These are phyloP conservation scores for Xylariales sp. DNA, from an alignment of 2,329 filamentous ascomycete species.

Conservation along the genomic window DNA sequence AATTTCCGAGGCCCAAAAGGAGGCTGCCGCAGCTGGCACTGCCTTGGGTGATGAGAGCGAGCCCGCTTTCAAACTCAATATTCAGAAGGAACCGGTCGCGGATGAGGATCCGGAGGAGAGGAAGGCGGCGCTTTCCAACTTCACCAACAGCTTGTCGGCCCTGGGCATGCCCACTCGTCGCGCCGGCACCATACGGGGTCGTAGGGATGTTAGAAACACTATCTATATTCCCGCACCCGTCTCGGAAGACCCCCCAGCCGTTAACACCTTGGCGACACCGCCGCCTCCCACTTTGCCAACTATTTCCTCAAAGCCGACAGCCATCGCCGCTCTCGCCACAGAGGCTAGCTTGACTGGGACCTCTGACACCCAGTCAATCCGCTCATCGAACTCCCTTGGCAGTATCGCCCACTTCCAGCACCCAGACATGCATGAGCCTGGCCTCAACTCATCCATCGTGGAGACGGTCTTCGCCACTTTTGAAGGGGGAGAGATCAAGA, in stretches of 20 bases:
- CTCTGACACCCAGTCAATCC: constrained; percentile 87
- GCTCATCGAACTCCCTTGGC: constrained; percentile 78
- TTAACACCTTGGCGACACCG: constrained; percentile 27
- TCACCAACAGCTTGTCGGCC: constrained; percentile 67
- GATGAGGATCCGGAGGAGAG: constrained; percentile 74
- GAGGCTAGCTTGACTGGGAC: constrained; percentile 53
- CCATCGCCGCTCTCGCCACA: constrained; percentile 54
- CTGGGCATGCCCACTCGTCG: constrained; percentile 63
- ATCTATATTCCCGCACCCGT: constrained; percentile 64
- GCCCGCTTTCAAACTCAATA: constrained; percentile 75
- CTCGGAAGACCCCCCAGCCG: constrained; percentile 21
- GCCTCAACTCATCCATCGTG: constrained; percentile 83
- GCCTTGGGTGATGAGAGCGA: constrained; percentile 51
- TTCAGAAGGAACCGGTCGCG: constrained; percentile 71
- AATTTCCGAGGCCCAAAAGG: constrained; percentile 69
- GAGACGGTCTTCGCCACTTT: constrained; percentile 88
- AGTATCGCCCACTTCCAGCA: constrained; percentile 69
- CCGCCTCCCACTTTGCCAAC: constrained; percentile 32
- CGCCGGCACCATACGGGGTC: constrained; percentile 75
- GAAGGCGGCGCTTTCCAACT: constrained; percentile 68
- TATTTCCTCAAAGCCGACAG: constrained; percentile 36
- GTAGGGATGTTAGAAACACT: constrained; percentile 88
- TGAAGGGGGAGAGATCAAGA: constrained; percentile 66
- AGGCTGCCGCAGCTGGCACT: constrained; percentile 40
- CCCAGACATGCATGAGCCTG: constrained; percentile 73